Evolutionary conservation across 805 yeast species (phyloP).

Genomic region (Ogataea corticis): DNA sequence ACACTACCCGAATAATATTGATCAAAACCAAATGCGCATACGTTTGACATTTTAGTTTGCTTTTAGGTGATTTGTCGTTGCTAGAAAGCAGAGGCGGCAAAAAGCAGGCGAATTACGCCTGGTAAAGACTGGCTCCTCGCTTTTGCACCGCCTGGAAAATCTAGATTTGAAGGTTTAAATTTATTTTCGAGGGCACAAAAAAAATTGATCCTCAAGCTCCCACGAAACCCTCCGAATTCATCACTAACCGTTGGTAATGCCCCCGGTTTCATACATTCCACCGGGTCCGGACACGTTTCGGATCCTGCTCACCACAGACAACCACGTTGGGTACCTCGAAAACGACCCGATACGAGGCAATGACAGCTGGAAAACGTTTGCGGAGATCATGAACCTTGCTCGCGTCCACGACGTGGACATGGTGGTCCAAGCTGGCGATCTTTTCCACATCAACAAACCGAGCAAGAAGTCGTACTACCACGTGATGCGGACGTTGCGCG

Average conservation of each 20-base stretch:
- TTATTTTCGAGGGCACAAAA: neutral
- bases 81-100: too few relatives aligned
- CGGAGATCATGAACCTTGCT: conserved; percentile 79
- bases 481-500: conserved; percentile 70
- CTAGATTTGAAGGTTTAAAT: too few relatives aligned
- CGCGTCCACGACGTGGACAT: conserved; percentile 74
- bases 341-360: conserved; percentile 86
- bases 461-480: conserved; percentile 82
- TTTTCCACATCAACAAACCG: conserved; percentile 90
- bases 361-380: conserved; percentile 85
- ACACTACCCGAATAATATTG: too few relatives aligned
- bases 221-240: neutral
- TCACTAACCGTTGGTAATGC: conserved; percentile 30
- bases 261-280: conserved; percentile 41
- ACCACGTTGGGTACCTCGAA: conserved; percentile 93
- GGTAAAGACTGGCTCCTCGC: too few relatives aligned
- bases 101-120: too few relatives aligned
- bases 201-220: neutral
- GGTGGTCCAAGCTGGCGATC: conserved; percentile 89
- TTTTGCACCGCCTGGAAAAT: too few relatives aligned
- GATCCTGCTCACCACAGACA: conserved; percentile 86
- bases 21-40: too few relatives aligned
- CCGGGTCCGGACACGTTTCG: conserved; percentile 68
- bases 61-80: too few relatives aligned
- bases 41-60: too few relatives aligned